Conservation (phyloP, 495 filamentous ascomycete species). For the Trichoderma virens region DNA sequence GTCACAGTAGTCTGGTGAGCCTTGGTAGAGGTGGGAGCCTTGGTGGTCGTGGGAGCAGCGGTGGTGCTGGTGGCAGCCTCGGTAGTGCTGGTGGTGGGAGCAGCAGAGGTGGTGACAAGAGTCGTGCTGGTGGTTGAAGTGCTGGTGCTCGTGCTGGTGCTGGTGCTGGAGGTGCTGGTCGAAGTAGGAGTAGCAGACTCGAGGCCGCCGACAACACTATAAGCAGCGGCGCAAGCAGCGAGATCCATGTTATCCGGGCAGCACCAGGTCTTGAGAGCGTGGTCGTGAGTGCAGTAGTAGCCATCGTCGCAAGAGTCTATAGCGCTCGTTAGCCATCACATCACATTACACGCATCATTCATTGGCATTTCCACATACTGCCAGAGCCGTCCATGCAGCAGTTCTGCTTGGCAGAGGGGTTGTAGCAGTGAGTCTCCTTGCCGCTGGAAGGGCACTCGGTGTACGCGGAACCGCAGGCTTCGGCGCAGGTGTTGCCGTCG, state of each 20-base stretch:
- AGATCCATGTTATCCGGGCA: constrained; percentile 37
- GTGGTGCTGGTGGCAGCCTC: constrained; percentile 16
- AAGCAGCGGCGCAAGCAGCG: constrained; percentile 33
- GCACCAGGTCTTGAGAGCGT: constrained; percentile 34
- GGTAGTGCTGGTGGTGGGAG: constrained; percentile 16
- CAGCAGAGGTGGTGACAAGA: constrained; percentile 14
- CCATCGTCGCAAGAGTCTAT: constrained; percentile 40
- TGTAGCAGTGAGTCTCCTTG: constrained; percentile 36
- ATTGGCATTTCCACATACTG: constrained; percentile 24
- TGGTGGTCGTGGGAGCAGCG: constrained; percentile 11
- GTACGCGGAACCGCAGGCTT: constrained; percentile 41
- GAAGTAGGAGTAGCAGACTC: constrained; percentile 26
- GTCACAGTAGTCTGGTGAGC: constrained; percentile 14
- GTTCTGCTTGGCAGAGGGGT: constrained; percentile 29
- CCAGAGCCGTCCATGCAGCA: constrained; percentile 38
- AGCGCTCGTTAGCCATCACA: constrained; percentile 14
- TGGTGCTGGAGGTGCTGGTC: constrained; percentile 16
- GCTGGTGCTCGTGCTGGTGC: constrained; percentile 15
- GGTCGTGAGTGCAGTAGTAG: constrained; percentile 39
- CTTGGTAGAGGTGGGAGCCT: constrained; percentile 17
- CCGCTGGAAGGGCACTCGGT: constrained; percentile 32
- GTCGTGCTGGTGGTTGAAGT: constrained; percentile 15
- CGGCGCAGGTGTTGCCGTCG: constrained; percentile 34
- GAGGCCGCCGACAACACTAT: constrained; percentile 30
- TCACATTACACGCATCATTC: neutral